Evolutionary conservation across 2,329 filamentous ascomycete species (phyloP).

Genomic region (Phaeosphaeriaceae sp.): DNA sequence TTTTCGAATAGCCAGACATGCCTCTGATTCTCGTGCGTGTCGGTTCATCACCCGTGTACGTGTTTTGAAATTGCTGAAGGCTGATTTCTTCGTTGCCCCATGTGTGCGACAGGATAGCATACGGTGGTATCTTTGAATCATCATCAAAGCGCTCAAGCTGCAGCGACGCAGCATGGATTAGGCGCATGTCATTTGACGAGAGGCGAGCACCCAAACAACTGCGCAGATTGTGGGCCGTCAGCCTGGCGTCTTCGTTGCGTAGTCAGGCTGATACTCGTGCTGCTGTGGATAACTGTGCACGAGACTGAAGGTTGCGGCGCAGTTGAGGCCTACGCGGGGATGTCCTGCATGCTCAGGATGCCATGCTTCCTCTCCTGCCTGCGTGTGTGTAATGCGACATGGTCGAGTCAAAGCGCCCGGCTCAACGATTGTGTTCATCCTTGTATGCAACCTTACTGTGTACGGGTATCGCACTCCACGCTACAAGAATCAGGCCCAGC

Average conservation of each 20-base stretch:
- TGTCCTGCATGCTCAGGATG: background rate
- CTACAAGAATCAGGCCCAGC: background rate
- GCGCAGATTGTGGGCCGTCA: background rate
- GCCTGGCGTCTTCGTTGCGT: background rate
- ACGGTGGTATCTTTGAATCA: slow-evolving; percentile 13
- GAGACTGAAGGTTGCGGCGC: background rate
- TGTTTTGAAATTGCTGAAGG: slow-evolving; percentile 15
- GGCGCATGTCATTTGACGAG: slow-evolving; percentile 10
- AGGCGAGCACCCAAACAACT: background rate
- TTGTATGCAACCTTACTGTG: background rate
- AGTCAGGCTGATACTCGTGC: background rate
- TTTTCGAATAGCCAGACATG: slow-evolving; percentile 9
- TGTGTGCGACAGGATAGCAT: slow-evolving; percentile 29
- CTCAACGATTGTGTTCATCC: background rate
- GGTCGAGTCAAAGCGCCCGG: background rate
- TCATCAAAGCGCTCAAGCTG: slow-evolving; percentile 13
- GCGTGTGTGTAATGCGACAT: background rate
- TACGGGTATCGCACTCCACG: background rate
- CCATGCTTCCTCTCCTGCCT: background rate
- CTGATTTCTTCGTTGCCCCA: slow-evolving; percentile 20
- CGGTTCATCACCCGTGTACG: background rate
- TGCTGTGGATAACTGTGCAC: background rate
- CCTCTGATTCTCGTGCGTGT: background rate
- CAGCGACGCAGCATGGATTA: slow-evolving; percentile 15
- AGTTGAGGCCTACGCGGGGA: background rate